Evolutionary conservation across 495 filamentous ascomycete genomes (phyloP), one percentile per base, ranked within the genome.

Genomic region (Penicillium arizonense): DNA sequence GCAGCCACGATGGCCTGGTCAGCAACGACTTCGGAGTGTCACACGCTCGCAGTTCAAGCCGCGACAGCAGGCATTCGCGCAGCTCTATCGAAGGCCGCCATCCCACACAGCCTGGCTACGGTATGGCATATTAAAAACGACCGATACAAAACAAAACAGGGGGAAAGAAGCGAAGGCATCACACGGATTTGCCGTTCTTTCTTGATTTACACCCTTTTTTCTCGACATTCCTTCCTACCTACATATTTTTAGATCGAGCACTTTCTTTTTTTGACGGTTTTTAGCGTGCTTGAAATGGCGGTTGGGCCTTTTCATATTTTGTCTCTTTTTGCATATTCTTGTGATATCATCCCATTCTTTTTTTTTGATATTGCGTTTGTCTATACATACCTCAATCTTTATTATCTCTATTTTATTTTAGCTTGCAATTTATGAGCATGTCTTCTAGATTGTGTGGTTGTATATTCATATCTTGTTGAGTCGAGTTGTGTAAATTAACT

Each of bases 1-100:
- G 70, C 26, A 79, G 76, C 49, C 68, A 67, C 11, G 75, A 80
- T 7, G 57, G 62, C 3, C 47, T 82, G 33, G 71, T 79, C 3
- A 57, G 68, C 10, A 54, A 70, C n/a, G 71, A 68, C 12, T 70
- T 72, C 35, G 58, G 56, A 33, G 65, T 72, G 24, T 70, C 72
- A 32, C 65, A 71, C 34, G 64, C 61, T 38, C 71, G 74, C 44
- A 74, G 57, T 39, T n/a, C 52, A 33, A 78, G 75, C 48, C 66
- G 64, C 24, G 64, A 70, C 36, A 73, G 68, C 52, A 58, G 57
- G 7, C 61, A 61, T 32, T 35, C 50, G 51, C 11, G 52, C 20
- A 64, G 67, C 57, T 71, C 72, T 24, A 61, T 69, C 16, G 70
- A 71, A 24, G 65, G 64, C 21, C 68, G 65, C 18, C 59, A 73